Base-by-base conservation (phyloP, 805 yeast genomes). In the Barnettozyma botsteinii region DNA sequence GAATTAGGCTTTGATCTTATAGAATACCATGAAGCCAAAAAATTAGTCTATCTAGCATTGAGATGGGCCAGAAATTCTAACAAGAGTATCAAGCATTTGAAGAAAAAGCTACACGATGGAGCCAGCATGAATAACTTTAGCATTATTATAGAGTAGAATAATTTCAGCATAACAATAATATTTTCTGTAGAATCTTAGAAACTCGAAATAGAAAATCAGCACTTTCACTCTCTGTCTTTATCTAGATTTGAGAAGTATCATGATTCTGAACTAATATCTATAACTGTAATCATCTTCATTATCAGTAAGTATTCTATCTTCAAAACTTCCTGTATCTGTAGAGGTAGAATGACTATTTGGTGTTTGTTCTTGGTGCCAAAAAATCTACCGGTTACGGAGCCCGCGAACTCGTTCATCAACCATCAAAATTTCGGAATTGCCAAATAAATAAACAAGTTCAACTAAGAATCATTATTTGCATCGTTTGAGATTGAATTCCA, bases 21-120 rank as follows among this genome's bases (percentile, higher is more conserved):
- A 5, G 55, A 65, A 34, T 65, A 69, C 42, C 75, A 82, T 47
- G 76, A 75, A 39, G 79, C 95, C 0, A 68, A 71, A 36, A 88
- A 88, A 52, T 68, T 88, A 12, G 81, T 79, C 2, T 89, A 89
- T 55, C 73, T 86, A 77, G 66, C 86, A 13, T 77, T 73, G 48
- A 64, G 69, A 39, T 75, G 79, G 75, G 45, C 47, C 15, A 73
- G 73, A 17, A 31, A 22, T n/a, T 20, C 36, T 5, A 35, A 21
- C 24, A 41, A 38, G 12, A 13, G n/a, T 4, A 28, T 15, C 3
- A 6, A 5, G 2, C 38, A 49, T 49, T 33, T 51, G 2, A 81
- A 81, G 58, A 61, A 53, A 33, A 77, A 79, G 51, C 41, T 83
- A 1, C 66, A 70, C 37, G 69, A 71, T 31, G 91, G 91, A 0